These are phyloP conservation scores for Cutaneotrichosporon curvatum DNA, from an alignment of 1,284 basidiomycete genomes.

Conservation along the genomic window DNA sequence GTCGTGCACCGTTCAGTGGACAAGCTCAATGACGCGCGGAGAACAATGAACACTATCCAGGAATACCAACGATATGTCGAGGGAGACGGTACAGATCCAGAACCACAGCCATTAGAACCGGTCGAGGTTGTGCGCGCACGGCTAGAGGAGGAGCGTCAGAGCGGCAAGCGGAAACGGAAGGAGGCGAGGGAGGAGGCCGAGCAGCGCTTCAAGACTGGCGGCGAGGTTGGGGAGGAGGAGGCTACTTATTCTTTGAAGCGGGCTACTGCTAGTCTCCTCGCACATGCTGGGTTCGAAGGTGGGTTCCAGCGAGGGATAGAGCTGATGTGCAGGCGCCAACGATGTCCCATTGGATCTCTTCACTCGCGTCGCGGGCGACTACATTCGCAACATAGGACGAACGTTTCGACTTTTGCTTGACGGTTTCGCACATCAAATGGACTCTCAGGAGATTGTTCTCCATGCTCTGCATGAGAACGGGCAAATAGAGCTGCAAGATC, in stretches of 20 bases:
- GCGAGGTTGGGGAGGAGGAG: constrained; percentile 38
- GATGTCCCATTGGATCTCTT: constrained; percentile 70
- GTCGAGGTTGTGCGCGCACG: constrained; percentile 19
- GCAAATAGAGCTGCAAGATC: constrained; percentile 61
- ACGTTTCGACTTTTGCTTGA: constrained; percentile 77
- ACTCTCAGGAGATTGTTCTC: constrained; percentile 75
- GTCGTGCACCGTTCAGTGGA: constrained; percentile 31
- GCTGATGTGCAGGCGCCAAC: constrained; percentile 49
- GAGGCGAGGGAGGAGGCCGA: constrained; percentile 20
- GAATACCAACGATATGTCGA: constrained; percentile 37
- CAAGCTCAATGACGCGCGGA: constrained; percentile 26
- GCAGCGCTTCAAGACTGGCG: constrained; percentile 26
- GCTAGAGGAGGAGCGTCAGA: constrained; percentile 15
- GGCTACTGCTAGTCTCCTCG: constrained; percentile 59
- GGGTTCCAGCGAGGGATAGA: too few species aligned
- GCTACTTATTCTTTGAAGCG: constrained; percentile 35
- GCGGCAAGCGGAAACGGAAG: constrained; percentile 13
- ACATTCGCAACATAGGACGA: constrained; percentile 74
- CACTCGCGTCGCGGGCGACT: constrained; percentile 71
- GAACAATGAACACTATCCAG: constrained; percentile 27
- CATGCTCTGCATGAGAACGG: constrained; percentile 85
- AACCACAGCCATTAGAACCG: constrained; percentile 21
- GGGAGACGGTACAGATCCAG: constrained; percentile 29
- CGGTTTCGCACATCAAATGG: constrained; percentile 70
- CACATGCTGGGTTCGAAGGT: constrained; percentile 88